Conservation (phyloP, 2,329 filamentous ascomycete species). For the Colletotrichum coccodes region DNA sequence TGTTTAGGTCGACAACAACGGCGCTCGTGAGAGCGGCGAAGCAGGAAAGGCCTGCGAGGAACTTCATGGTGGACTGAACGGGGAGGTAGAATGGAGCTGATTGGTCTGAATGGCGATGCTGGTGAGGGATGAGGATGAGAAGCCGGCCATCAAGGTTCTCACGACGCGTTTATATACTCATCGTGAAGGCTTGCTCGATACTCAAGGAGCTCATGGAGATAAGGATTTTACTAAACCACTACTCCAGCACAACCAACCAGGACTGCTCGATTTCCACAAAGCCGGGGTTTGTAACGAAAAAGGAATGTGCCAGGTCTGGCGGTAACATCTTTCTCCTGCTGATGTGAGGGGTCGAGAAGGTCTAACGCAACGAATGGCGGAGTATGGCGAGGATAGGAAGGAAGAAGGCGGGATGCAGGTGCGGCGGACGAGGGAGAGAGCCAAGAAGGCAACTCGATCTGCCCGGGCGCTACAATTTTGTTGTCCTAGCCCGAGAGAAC, state of each 20-base stretch:
- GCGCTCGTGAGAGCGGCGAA: conserved; percentile 49
- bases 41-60: conserved; percentile 46
- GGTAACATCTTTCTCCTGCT: not conserved
- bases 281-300: conserved; percentile 8
- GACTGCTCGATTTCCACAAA: not conserved
- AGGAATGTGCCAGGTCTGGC: conserved; percentile 1
- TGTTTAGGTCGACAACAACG: conserved; percentile 43
- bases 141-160: conserved; percentile 3
- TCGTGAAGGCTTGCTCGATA: not conserved
- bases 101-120: not conserved
- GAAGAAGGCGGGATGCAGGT: not conserved
- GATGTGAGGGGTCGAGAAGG: not conserved
- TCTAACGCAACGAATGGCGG: conserved; percentile 1
- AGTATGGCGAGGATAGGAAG: conserved; percentile 17
- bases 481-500: not conserved
- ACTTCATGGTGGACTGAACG: conserved; percentile 47
- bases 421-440: not conserved
- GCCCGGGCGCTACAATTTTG: too few species aligned
- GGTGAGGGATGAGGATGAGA: conserved; percentile 10
- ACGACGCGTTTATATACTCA: conserved; percentile 8
- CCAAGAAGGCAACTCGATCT: conserved; percentile 1
- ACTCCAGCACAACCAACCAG: not conserved
- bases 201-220: not conserved
- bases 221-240: not conserved
- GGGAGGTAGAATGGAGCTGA: not conserved